These are phyloP conservation scores for Coniochaeta sp. DNA, from an alignment of 2,329 filamentous ascomycete species.

Conservation along the genomic window DNA sequence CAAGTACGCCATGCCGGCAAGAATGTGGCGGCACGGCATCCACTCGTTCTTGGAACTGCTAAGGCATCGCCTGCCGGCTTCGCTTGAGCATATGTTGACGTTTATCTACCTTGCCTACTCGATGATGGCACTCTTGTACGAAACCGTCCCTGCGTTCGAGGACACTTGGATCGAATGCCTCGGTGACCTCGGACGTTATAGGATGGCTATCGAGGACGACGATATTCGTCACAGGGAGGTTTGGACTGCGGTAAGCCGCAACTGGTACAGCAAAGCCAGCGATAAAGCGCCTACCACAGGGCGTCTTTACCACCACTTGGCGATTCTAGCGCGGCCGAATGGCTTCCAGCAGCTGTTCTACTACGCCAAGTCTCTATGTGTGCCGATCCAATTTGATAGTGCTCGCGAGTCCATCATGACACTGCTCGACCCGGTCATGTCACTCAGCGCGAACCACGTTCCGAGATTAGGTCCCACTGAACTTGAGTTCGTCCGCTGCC, in stretches of 20 bases:
- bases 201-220: constrained; percentile 87
- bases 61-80: constrained; percentile 64
- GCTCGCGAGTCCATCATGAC: constrained; percentile 64
- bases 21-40: constrained; percentile 93
- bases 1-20: constrained; percentile 84
- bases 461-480: constrained; percentile 40
- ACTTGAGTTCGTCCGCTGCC: constrained; percentile 52
- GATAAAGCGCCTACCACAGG: constrained; percentile 70
- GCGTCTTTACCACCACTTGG: constrained; percentile 80
- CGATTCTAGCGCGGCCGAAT: constrained; percentile 66
- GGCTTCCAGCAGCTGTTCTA: constrained; percentile 64
- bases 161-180: constrained; percentile 93
- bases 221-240: constrained; percentile 67
- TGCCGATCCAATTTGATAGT: constrained; percentile 58
- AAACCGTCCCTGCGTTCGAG: constrained; percentile 74
- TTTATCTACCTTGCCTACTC: constrained; percentile 88
- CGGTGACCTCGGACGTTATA: constrained; percentile 71
- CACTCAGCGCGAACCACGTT: constrained; percentile 17
- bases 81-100: constrained; percentile 79
- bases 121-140: constrained; percentile 80
- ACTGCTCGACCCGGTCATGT: constrained; percentile 53
- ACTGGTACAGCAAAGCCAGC: constrained; percentile 80
- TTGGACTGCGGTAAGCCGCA: constrained; percentile 72
- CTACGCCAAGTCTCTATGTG: constrained; percentile 64
- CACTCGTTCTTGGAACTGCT: constrained; percentile 76